These are phyloP conservation scores for Auriscalpium orientale DNA, from an alignment of 768 basidiomycete genomes.

Conservation along the genomic window DNA sequence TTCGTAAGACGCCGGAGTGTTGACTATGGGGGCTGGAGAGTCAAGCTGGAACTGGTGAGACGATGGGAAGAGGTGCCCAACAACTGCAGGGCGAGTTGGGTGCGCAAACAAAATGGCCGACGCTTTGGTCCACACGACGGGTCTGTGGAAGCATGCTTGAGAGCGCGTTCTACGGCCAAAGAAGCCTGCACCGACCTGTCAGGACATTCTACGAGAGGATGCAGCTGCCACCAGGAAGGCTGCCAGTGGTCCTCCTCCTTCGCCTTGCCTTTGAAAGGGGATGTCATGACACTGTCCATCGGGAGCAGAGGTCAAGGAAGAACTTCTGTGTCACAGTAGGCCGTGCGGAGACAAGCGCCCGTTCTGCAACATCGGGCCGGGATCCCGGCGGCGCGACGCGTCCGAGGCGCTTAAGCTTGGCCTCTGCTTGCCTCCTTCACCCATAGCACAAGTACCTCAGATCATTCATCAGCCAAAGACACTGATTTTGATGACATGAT, in stretches of 20 bases:
- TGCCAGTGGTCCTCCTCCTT: slow-evolving; percentile 49
- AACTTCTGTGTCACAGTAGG: no score
- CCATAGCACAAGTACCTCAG: no score
- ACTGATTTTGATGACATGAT: no score
- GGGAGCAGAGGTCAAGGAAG: no score
- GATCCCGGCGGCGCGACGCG: no score
- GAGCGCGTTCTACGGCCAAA: no score
- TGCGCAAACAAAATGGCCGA: slow-evolving; percentile 67
- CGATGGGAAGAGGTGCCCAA: slow-evolving; percentile 62
- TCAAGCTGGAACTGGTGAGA: slow-evolving; percentile 55
- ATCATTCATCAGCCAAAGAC: no score
- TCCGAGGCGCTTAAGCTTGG: no score
- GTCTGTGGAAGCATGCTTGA: slow-evolving; percentile 32
- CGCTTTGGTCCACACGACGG: slow-evolving; percentile 62
- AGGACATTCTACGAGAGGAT: slow-evolving; percentile 50
- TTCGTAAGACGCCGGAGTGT: slow-evolving; percentile 41
- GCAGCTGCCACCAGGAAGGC: slow-evolving; percentile 69
- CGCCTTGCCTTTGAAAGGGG: slow-evolving; percentile 41
- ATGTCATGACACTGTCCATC: background rate
- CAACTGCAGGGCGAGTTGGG: slow-evolving; percentile 48
- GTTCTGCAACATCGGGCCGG: no score
- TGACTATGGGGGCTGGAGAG: slow-evolving; percentile 43
- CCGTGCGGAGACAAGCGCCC: no score
- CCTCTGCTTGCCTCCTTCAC: no score
- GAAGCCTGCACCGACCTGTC: slow-evolving; percentile 35